Conservation (phyloP, 768 basidiomycete genomes). For the Termitomyces sp. region DNA sequence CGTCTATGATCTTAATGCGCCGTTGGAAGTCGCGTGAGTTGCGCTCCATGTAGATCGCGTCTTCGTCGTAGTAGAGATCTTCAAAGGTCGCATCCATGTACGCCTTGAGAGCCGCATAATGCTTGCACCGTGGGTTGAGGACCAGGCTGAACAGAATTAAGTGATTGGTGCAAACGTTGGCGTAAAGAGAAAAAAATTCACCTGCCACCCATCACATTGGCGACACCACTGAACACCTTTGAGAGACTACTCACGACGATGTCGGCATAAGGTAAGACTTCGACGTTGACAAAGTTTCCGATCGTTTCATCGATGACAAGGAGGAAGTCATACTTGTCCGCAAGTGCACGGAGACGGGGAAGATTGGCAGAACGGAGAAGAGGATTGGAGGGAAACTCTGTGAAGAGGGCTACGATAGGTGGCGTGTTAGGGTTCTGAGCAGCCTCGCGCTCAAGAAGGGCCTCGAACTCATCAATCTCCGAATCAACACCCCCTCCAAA, state of each 20-base stretch:
- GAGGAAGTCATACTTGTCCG: conserved; percentile 86
- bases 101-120: conserved; percentile 66
- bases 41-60: conserved; percentile 95
- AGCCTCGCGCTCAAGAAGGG: conserved; percentile 48
- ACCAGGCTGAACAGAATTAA: conserved; percentile 58
- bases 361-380: conserved; percentile 85
- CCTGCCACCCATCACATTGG: conserved; percentile 99
- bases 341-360: conserved; percentile 67
- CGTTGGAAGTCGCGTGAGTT: conserved; percentile 91
- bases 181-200: conserved; percentile 32
- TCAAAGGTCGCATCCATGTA: conserved; percentile 64
- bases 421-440: conserved; percentile 41
- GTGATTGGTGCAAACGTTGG: neutral
- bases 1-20: conserved; percentile 75
- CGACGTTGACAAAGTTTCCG: conserved; percentile 92
- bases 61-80: conserved; percentile 86
- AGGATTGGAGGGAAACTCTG: conserved; percentile 96
- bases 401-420: conserved; percentile 79
- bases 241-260: conserved; percentile 89
- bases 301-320: conserved; percentile 94
- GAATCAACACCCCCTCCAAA: conserved; percentile 75
- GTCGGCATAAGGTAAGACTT: conserved; percentile 83
- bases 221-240: conserved; percentile 92
- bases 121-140: conserved; percentile 74
- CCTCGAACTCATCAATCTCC: conserved; percentile 74